Evolutionary conservation across 2,329 filamentous ascomycete species (phyloP), one percentile per base, ranked within the genome.

Genomic region (Mycogone perniciosa): DNA sequence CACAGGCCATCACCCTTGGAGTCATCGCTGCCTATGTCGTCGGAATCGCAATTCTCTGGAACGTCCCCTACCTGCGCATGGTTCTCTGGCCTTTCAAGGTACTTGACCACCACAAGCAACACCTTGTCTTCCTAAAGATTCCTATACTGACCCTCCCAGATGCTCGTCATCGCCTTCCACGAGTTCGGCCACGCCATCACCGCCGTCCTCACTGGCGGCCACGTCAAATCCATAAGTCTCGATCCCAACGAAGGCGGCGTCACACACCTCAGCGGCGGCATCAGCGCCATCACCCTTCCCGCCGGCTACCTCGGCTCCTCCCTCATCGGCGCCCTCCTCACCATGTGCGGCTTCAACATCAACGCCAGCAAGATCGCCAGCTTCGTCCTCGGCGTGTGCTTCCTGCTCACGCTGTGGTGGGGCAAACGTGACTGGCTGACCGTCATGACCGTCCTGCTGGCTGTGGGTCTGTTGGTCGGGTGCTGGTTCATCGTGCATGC

Each of bases 121-220:
- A 13, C 13, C 7, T 27, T 26, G 3, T 7, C 20, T 33, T 7
- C n/a, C 9, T 46, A 33, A 30, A 8, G 8, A 44, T 11, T 10
- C 26, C 30, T 9, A 27, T 42, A n/a, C 42, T 49, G 40, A 48
- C 40, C 20, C 29, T 4, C 8, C 1, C 52, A 86, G 83, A 89
- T 90, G 86, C 77, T 91, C 20, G 85, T 88, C 46, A 90, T 91
- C 56, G 87, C 87, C 35, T 91, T 90, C 67, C 87, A 91, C 69
- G 87, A 91, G 59, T 84, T 90, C 62, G 81, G 85, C 9, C 87
- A 91, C 67, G 87, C 87, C 44, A 79, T 89, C 59, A 82, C 82
- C 1, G 85, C 85, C 37, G 78, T 84, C 56, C 79, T 82, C 53
- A 91, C 87, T 0, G 87, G 87, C 49, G 87, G 87, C 4, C 76